phyloP scores from a whole-genome alignment of 2,329 filamentous ascomycete species.

The Neofusicoccum cordaticola region DNA sequence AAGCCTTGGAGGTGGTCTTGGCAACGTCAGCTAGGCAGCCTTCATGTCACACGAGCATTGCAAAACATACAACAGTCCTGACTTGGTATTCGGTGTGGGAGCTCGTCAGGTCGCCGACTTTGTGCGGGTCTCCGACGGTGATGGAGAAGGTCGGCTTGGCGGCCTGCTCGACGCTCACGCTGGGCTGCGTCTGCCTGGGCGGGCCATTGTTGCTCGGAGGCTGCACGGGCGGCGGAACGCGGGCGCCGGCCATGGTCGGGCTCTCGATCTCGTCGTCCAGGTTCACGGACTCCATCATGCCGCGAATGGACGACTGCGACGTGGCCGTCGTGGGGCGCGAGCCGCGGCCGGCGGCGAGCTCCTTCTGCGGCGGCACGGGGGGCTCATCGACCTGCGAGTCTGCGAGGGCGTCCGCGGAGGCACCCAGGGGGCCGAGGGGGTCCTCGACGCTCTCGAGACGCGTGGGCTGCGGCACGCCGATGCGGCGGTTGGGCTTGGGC shows the following conservation, averaged over 20 bases:
- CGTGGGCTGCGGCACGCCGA: conserved; percentile 71
- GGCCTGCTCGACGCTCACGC: conserved; percentile 87
- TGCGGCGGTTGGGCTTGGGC: conserved; percentile 43
- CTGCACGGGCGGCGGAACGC: conserved; percentile 64
- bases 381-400: conserved; percentile 54
- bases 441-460: conserved; percentile 74
- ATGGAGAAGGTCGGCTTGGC: conserved; percentile 90
- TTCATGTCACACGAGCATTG: neutral
- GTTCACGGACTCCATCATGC: conserved; percentile 64
- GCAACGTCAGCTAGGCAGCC: conserved; percentile 12
- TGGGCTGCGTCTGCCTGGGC: conserved; percentile 63
- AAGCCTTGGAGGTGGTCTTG: conserved; percentile 92
- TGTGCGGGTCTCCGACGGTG: conserved; percentile 91
- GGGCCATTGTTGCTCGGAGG: conserved; percentile 46
- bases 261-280: conserved; percentile 64
- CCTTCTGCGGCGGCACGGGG: conserved; percentile 64
- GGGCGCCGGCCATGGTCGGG: conserved; percentile 48
- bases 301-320: conserved; percentile 49
- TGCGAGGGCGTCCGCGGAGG: conserved; percentile 52
- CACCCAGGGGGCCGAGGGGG: conserved; percentile 74
- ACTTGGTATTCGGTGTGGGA: conserved; percentile 98
- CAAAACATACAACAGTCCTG: conserved; percentile 70
- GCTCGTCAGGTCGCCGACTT: conserved; percentile 93
- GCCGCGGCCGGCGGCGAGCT: conserved; percentile 50
- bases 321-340: conserved; percentile 53